These are phyloP conservation scores for Rhodotorula sp. DNA, from an alignment of 1,284 basidiomycete species.

Conservation along the genomic window DNA sequence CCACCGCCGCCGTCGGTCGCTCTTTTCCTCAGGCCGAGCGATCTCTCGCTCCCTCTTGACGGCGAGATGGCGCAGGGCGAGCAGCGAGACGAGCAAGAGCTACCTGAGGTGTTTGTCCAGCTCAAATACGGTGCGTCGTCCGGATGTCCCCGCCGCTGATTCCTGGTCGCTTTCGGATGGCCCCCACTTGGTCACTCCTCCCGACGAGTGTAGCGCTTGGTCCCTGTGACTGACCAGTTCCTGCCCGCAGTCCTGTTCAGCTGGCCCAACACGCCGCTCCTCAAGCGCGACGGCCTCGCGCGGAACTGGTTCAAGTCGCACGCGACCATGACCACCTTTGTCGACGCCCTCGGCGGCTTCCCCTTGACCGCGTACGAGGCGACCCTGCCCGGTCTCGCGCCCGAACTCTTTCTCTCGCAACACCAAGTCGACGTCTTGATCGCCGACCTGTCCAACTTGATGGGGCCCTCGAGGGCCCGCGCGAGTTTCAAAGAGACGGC, in stretches of 20 bases:
- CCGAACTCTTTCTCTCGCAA: slow-evolving; percentile 26
- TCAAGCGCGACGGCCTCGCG: slow-evolving; percentile 26
- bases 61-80: background rate
- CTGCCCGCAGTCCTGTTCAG: slow-evolving; percentile 22
- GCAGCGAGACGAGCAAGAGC: background rate
- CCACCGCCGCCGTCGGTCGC: too few relatives aligned
- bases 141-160: background rate
- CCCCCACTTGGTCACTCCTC: background rate
- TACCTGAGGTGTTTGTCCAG: slow-evolving; percentile 6
- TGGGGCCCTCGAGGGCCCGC: slow-evolving; percentile 25
- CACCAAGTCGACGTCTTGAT: slow-evolving; percentile 7
- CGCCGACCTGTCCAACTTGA: slow-evolving; percentile 12
- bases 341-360: slow-evolving; percentile 18
- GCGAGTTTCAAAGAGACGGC: slow-evolving; percentile 16
- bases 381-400: background rate
- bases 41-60: background rate
- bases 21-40: too few relatives aligned
- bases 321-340: slow-evolving; percentile 12
- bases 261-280: slow-evolving; percentile 24
- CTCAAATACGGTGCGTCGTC: slow-evolving; percentile 13
- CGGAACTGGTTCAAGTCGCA: slow-evolving; percentile 15
- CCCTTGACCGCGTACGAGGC: slow-evolving; percentile 21
- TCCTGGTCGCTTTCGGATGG: background rate
- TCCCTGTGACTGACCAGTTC: background rate
- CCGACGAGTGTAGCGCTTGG: too few relatives aligned